Base-by-base conservation (phyloP, 2,329 filamentous ascomycete species). In the Fusarium sororula region DNA sequence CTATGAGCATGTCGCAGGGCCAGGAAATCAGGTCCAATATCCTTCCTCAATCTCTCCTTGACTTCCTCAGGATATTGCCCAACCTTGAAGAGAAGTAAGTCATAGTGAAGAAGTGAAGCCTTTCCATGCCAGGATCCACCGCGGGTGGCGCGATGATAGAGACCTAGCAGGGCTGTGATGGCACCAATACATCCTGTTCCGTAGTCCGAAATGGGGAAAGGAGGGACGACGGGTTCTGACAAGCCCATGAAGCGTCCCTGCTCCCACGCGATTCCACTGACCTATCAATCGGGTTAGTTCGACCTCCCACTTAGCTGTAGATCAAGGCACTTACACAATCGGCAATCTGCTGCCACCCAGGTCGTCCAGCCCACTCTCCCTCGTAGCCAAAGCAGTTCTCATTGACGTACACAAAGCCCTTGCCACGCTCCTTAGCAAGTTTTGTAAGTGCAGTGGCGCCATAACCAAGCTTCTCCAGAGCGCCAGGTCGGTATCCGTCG, bases 281-380 rank as follows among this genome's bases (percentile, higher is more conserved):
- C 90, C 87, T 80, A 86, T 60, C 18, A 7, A 3, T 11, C 18
- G 6, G 30, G 56, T 57, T 53, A 61, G 50, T n/a, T 24, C 12
- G 14, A 14, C 7, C 7, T 30, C 24, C 2, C 11, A 18, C 7
- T 15, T 22, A 35, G 4, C 4, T 18, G 6, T 4, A 55, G 17
- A 4, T 11, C 13, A 10, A 17, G 1, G 24, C 13, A 76, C 81
- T 70, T 75, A 84, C 90, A 51, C 82, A 91, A 78, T 93, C 92
- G 22, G 91, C 91, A 73, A 93, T 93, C 75, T 92, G 91, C 77
- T 93, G 92, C 92, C 92, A 94, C 12, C 92, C 92, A 10, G 90
- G 88, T 7, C 91, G 85, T 13, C 83, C 81, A 2, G 88, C 86
- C 91, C 91, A 93, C 66, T 91, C 89, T 6, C 82, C 83, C 10